Conservation (phyloP, 139 green algal genomes). For the Coelastrella sp. region DNA sequence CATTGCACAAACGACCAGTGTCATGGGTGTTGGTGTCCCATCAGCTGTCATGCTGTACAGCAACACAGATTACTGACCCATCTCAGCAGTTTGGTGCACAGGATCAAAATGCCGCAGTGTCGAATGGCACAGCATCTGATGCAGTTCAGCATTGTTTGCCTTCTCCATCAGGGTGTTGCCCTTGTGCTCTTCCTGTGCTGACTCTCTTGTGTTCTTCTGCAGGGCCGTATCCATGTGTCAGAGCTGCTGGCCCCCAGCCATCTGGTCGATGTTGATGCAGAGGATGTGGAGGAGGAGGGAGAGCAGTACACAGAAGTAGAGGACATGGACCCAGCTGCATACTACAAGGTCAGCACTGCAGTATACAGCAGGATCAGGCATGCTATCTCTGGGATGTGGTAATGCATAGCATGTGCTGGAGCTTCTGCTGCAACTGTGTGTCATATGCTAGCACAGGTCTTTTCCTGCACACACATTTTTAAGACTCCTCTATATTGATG, state of each 20-base stretch:
- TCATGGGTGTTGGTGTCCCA: no score
- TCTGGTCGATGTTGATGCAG: slow-evolving; percentile 10
- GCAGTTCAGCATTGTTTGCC: no score
- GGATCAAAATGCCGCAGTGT: not conserved
- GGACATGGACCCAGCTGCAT: slow-evolving; percentile 35
- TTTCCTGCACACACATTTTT: not conserved
- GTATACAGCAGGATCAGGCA: not conserved
- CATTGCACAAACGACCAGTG: no score
- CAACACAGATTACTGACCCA: no score
- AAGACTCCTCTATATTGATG: no score
- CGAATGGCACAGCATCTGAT: no score
- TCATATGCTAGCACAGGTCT: not conserved
- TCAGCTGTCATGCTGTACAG: no score
- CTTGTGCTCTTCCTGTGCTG: no score
- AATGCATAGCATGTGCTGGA: no score
- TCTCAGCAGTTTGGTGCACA: not conserved
- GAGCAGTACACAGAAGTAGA: slow-evolving; percentile 40
- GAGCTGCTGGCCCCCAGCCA: slow-evolving; percentile 39
- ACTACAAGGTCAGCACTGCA: slow-evolving; percentile 44
- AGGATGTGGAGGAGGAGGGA: slow-evolving; percentile 14
- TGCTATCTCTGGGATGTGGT: not conserved
- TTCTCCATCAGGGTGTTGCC: no score
- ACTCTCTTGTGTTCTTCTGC: not conserved
- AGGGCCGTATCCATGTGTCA: slow-evolving; percentile 24
- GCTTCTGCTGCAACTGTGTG: no score